phyloP scores from a whole-genome alignment of 164 flowering plant genomes.

The Chimonanthus praecox region DNA sequence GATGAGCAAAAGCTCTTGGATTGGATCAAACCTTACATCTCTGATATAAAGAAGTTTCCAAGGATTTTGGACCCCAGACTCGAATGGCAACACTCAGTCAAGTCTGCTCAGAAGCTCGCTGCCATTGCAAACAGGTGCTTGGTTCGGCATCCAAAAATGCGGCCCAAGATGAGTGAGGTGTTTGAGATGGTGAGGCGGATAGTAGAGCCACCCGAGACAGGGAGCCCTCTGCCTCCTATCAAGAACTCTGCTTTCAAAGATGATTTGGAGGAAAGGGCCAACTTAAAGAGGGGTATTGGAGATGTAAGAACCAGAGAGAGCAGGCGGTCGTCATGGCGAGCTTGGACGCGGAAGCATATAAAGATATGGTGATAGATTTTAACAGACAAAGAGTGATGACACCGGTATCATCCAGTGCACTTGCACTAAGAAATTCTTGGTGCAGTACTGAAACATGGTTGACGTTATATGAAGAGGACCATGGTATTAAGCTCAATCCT shows the following conservation, averaged over 20 bases:
- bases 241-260: constrained; percentile 15
- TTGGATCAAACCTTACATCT: constrained; percentile 70
- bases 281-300: constrained; percentile 22
- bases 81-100: constrained; percentile 43
- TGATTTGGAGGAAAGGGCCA: constrained; percentile 7
- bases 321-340: constrained; percentile 14
- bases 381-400: not conserved
- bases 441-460: no score
- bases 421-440: no score
- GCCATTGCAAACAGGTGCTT: constrained; percentile 75
- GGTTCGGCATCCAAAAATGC: constrained; percentile 43
- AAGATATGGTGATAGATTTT: constrained; percentile 14
- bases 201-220: constrained; percentile 30
- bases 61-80: constrained; percentile 75
- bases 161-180: constrained; percentile 87
- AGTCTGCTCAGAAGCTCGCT: constrained; percentile 66
- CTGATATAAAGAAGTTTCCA: constrained; percentile 54
- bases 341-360: constrained; percentile 19
- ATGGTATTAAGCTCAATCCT: no score
- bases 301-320: constrained; percentile 11
- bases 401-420: no score
- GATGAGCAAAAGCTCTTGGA: constrained; percentile 75
- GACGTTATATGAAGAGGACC: no score
- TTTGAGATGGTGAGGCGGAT: constrained; percentile 55
- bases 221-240: constrained; percentile 27